A percentile compares a stretch with the other conserved stretches of the same genome.
phyloP scores from a whole-genome alignment of 106 monocot genomes.

The Acorus calamus region DNA sequence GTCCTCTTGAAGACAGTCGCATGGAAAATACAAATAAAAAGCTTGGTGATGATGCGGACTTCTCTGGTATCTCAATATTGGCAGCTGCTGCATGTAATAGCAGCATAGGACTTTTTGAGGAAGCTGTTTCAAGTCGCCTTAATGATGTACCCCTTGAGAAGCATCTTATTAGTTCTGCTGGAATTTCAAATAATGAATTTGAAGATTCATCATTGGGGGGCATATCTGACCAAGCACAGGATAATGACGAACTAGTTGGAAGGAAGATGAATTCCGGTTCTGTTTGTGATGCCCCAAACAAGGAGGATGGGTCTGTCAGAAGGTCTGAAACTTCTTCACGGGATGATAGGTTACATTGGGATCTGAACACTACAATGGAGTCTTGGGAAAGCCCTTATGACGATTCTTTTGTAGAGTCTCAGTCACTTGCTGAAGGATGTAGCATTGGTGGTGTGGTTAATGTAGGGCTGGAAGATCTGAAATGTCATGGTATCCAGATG shows the following conservation, averaged over 20 bases:
- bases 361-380: slow-evolving; percentile 75
- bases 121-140: neutral
- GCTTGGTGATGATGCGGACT: slow-evolving; percentile 32
- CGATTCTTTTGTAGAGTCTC: slow-evolving; percentile 10
- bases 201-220: no score
- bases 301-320: neutral
- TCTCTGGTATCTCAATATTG: slow-evolving; percentile 89
- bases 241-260: slow-evolving; percentile 5
- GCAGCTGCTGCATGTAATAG: slow-evolving; percentile 73
- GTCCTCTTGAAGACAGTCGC: slow-evolving; percentile 3
- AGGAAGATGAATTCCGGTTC: slow-evolving; percentile 7
- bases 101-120: slow-evolving; percentile 17
- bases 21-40: slow-evolving; percentile 4
- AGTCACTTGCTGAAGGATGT: slow-evolving; percentile 3
- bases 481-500: no score
- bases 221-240: no score
- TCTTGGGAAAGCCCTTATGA: slow-evolving; percentile 44
- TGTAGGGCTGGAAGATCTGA: no score
- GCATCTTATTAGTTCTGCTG: no score
- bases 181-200: no score
- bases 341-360: slow-evolving; percentile 70
- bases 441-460: neutral
- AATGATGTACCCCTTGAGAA: no score
- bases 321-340: neutral
- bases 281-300: slow-evolving; percentile 5